Base-by-base conservation (phyloP, 495 filamentous ascomycete species). In the Tuber umbilicatum region DNA sequence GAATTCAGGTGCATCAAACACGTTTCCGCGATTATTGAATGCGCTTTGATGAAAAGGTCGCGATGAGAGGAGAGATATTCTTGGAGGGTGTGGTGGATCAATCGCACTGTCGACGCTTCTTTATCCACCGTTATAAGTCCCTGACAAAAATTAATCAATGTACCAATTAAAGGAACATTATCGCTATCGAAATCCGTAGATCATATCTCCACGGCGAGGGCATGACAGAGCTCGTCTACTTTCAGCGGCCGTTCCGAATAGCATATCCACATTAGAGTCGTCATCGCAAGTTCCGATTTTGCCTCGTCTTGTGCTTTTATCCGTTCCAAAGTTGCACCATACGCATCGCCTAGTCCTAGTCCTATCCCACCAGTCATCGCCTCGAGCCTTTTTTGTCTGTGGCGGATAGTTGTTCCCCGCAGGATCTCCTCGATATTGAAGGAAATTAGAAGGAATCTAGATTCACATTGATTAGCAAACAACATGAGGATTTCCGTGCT, bases 51-150 rank as follows among this genome's bases (percentile, higher is more conserved):
- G 7, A n/a, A 50, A n/a, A 50, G 19, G 45, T 50, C 21, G 23
- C 1, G 39, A 7, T 9, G 45, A n/a, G 45, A 50, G 21, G 45
- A n/a, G 2, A 50, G 45, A 50, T n/a, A n/a, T 21, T 50, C 45
- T 10, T 50, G 45, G 19, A 50, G 45, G 19, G 45, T 50, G n/a
- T n/a, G 45, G 45, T 50, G 45, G 45, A 50, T n/a, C 45, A 50
- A 50, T n/a, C 21, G 45, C 5, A 50, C 23, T 9, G 45, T 50
- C 23, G 45, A 50, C 7, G 45, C 23, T 50, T 50, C 45, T 5
- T 50, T n/a, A 50, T 50, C 45, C 45, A 83, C 79, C 37, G 75
- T 75, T 19, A 74, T 50, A 50, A 50, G 45, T 50, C 45, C 45
- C 21, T 23, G 45, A 17, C 45, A 50, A 5, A 23, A 50, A 9